Base-by-base conservation (phyloP, 495 filamentous ascomycete genomes). In the Neurospora sublineolata region DNA sequence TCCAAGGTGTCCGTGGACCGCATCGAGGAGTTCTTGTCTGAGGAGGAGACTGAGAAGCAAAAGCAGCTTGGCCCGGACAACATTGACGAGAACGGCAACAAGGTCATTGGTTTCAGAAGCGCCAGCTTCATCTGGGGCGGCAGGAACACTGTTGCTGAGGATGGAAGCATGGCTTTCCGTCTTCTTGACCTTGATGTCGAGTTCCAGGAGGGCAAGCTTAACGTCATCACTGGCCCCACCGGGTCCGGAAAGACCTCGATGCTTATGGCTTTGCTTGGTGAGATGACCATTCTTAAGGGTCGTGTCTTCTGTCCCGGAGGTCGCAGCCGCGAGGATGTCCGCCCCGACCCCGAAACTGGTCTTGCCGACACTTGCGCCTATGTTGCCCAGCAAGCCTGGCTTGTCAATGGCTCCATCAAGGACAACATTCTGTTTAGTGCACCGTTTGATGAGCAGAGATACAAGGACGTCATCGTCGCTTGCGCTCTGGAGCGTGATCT, bases 11-110 rank as follows among this genome's bases (percentile, higher is more conserved):
- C 96, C 1, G 87, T 99, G 64, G 94, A 97, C 77, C 93, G 96
- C 81, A 93, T 99, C 23, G 95, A 99, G 76, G 91, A 97, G 73
- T 99, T 97, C 78, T 80, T 99, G 69, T 90, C 88, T 70, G 96
- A 99, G 78, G 92, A 97, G 33, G 96, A 99, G 81, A 98, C 95
- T 0, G 93, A 95, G 72, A 99, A 99, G 79, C 97, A 97, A 76
- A 84, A 85, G n/a, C 96, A 97, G 76, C 86, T 99, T 3, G 85
- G 87, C 18, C 81, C 87, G 27, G 85, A 87, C 68, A 88, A 90
- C 68, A 73, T 85, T 33, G 87, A 90, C 72, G 84, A 89, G 58
- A 82, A 85, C 39, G 87, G 85, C 42, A 84, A 87, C 30, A 84
- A 89, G 46, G 80, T 89, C 68, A 94, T 99, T 78, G 96, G 93